Evolutionary conservation across 2,329 filamentous ascomycete species (phyloP).

Genomic region (Fusarium protoensiforme): DNA sequence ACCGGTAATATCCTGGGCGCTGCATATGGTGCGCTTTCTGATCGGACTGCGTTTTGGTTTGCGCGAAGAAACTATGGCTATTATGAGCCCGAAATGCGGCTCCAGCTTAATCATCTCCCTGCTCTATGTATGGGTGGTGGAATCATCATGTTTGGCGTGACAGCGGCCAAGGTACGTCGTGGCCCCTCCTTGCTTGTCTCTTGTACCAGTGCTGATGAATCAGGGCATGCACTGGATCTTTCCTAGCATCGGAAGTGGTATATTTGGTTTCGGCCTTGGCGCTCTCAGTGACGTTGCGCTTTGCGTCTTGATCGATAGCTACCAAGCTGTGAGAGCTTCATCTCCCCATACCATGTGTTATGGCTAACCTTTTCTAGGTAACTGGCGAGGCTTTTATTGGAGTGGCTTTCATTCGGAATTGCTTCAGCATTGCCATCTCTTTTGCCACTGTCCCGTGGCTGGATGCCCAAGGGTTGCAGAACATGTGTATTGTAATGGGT

Average conservation of each 20-base stretch:
- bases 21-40: slow-evolving; percentile 49
- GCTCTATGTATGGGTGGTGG: slow-evolving; percentile 47
- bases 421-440: slow-evolving; percentile 24
- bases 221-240: slow-evolving; percentile 55
- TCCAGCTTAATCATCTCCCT: slow-evolving; percentile 45
- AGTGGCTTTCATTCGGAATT: slow-evolving; percentile 16
- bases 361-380: background rate
- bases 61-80: slow-evolving; percentile 50
- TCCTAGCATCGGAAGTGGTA: slow-evolving; percentile 46
- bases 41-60: slow-evolving; percentile 49
- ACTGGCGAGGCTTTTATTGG: slow-evolving; percentile 24
- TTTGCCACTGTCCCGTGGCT: slow-evolving; percentile 27
- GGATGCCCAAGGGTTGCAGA: slow-evolving; percentile 17
- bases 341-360: fast-evolving
- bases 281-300: slow-evolving; percentile 47
- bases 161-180: slow-evolving; percentile 43
- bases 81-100: slow-evolving; percentile 56
- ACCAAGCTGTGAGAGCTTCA: slow-evolving; percentile 21
- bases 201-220: background rate
- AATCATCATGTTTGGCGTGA: slow-evolving; percentile 50
- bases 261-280: slow-evolving; percentile 50
- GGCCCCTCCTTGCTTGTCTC: background rate
- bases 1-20: slow-evolving; percentile 51
- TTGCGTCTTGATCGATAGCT: slow-evolving; percentile 49
- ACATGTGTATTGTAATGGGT: slow-evolving; percentile 25